A percentile compares a stretch with the other conserved stretches of the same genome.
Conservation (phyloP, 768 basidiomycete species). For the Boletellus ananiceps region DNA sequence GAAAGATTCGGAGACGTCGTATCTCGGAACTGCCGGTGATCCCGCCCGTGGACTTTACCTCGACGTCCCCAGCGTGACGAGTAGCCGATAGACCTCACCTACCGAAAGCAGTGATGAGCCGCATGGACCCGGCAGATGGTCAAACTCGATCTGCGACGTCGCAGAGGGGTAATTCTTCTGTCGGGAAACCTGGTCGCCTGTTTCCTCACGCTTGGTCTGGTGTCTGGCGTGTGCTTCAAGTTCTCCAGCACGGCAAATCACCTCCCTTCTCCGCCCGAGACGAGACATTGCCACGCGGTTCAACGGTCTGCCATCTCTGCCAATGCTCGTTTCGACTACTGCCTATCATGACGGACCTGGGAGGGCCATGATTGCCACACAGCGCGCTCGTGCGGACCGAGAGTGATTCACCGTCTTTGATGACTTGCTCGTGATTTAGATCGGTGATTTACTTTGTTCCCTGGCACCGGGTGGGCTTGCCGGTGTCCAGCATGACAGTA, state of each 20-base stretch:
- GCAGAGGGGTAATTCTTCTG: neutral
- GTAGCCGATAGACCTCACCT: neutral
- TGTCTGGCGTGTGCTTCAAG: too few relatives aligned
- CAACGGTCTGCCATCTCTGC: too few relatives aligned
- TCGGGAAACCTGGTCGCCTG: neutral
- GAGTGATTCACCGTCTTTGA: too few relatives aligned
- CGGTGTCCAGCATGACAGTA: neutral
- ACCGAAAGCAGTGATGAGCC: too few relatives aligned
- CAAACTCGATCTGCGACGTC: neutral
- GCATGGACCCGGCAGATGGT: neutral
- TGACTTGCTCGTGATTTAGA: neutral
- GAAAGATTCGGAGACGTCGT: neutral
- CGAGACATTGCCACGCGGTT: too few relatives aligned
- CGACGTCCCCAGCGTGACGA: neutral
- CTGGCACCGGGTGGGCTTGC: neutral
- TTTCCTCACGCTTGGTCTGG: too few relatives aligned
- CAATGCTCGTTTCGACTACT: too few relatives aligned
- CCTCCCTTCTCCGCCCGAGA: too few relatives aligned
- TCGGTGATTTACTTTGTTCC: neutral
- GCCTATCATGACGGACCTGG: too few relatives aligned
- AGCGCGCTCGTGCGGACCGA: neutral
- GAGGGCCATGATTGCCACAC: too few relatives aligned
- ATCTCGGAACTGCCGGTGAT: neutral
- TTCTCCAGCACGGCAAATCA: too few relatives aligned
- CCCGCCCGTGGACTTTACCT: neutral